Conservation (phyloP, 352 stramenopile genomes). For the Pythium grandisporangium region DNA sequence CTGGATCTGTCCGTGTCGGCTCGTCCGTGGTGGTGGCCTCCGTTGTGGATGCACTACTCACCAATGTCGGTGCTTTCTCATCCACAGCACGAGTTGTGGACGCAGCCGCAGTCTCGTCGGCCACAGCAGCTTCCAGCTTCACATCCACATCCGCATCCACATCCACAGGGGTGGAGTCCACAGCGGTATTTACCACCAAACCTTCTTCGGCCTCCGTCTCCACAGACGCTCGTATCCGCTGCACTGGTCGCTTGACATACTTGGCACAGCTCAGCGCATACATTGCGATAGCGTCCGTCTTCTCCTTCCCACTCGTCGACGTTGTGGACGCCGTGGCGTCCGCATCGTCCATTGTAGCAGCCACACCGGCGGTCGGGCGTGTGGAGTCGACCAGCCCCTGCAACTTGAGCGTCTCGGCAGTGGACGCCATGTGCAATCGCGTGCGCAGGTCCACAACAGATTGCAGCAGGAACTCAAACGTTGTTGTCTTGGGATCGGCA, state of each 20-base stretch:
- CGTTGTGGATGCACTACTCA: neutral
- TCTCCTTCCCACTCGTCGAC: neutral
- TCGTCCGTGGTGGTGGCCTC: neutral
- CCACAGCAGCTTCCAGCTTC: no score
- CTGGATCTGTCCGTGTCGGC: conserved; percentile 3
- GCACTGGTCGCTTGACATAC: conserved; percentile 48
- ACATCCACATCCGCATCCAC: no score
- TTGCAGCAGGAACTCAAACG: conserved; percentile 52
- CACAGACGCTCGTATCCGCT: conserved; percentile 6
- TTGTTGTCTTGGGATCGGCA: conserved; percentile 11
- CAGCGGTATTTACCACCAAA: no score
- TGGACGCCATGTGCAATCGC: conserved; percentile 59
- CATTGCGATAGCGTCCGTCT: neutral
- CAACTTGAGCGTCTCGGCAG: conserved; percentile 64
- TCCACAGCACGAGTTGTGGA: no score
- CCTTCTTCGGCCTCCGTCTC: neutral
- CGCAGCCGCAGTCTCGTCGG: no score
- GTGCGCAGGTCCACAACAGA: conserved; percentile 62
- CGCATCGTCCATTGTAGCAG: neutral
- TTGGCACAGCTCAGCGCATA: conserved; percentile 13
- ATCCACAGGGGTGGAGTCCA: no score
- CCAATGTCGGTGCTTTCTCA: no score
- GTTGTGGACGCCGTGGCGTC: neutral
- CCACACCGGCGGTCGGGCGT: neutral
- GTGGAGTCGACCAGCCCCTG: conserved; percentile 7